A percentile compares a stretch with the other conserved stretches of the same genome.
Evolutionary conservation across 73 alveolate genomes (phyloP).

Genomic region (Diophrys sp.): DNA sequence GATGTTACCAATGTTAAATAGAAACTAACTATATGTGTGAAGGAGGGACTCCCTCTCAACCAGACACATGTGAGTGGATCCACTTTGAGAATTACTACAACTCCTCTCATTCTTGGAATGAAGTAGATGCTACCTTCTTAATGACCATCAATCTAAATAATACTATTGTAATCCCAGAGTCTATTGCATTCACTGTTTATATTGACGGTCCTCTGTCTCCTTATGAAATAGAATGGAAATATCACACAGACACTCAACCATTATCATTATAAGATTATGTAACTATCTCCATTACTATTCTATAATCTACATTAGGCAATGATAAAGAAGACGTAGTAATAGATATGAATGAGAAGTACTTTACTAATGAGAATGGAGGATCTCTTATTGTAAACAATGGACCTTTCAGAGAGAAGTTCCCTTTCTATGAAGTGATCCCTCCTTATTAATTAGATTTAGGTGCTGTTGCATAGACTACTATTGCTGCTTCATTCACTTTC

Average conservation of each 20-base stretch:
- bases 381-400: background rate
- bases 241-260: background rate
- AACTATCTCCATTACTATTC: background rate
- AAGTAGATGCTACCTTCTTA: background rate
- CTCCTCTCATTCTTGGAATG: too few relatives aligned
- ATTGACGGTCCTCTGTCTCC: background rate
- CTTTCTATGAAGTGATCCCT: background rate
- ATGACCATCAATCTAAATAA: background rate
- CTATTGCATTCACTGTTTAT: background rate
- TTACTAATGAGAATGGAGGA: too few relatives aligned
- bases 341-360: background rate
- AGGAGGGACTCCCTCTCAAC: conserved; percentile 18
- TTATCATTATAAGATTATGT: background rate
- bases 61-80: conserved; percentile 15
- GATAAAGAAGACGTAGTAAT: background rate
- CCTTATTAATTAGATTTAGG: background rate
- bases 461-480: background rate
- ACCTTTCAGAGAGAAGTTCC: background rate
- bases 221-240: background rate
- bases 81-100: background rate
- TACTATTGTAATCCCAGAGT: background rate
- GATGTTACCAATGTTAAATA: conserved; percentile 10
- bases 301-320: background rate
- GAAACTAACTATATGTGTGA: conserved; percentile 34
- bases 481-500: background rate